Conservation (phyloP, 139 green algal genomes). For the Closterium sp. region DNA sequence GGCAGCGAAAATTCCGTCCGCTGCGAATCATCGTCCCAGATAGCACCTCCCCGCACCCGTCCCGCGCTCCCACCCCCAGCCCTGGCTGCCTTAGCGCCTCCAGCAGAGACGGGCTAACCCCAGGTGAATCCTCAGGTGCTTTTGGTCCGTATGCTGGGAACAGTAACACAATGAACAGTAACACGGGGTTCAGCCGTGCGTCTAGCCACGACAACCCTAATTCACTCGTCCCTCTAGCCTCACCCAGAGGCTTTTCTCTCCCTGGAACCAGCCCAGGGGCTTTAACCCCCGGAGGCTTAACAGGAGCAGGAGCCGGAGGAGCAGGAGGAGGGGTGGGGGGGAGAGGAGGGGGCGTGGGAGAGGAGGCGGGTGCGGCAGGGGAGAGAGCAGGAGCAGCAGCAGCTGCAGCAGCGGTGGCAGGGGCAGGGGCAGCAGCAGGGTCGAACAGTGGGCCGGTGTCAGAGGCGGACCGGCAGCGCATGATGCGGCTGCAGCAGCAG, state of each 20-base stretch:
- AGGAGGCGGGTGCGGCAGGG: not conserved
- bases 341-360: not conserved
- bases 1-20: not conserved
- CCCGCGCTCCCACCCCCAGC: not conserved
- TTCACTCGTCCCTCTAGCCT: not conserved
- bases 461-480: not conserved
- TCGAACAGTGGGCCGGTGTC: not conserved
- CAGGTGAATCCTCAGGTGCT: not conserved
- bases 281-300: not conserved
- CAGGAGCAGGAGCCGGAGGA: no score
- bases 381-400: not conserved
- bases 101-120: not conserved
- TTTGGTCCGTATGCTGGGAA: not conserved
- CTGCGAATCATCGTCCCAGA: not conserved
- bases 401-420: not conserved
- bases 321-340: not conserved
- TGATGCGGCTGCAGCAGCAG: not conserved
- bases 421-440: not conserved
- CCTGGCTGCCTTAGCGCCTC: not conserved
- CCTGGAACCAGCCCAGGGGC: not conserved
- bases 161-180: no score
- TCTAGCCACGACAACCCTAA: not conserved
- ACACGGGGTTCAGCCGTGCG: not conserved
- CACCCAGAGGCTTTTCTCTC: not conserved
- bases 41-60: not conserved